These are phyloP conservation scores for Astrocystis sublimbata DNA, from an alignment of 495 filamentous ascomycete species.

Conservation along the genomic window DNA sequence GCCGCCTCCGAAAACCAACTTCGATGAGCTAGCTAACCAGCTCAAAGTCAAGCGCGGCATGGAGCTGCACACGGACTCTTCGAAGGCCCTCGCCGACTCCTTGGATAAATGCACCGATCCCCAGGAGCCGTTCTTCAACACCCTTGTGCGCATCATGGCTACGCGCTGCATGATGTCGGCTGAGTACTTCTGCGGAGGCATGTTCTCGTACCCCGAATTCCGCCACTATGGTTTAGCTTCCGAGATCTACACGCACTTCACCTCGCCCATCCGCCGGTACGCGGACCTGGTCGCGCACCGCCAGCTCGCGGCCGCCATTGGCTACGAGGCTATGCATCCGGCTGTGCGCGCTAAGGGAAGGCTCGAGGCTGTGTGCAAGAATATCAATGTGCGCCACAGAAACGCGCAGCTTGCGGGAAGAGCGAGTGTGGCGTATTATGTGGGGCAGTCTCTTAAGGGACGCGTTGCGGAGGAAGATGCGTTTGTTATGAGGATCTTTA, in stretches of 20 bases:
- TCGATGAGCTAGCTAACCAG: constrained; percentile 89
- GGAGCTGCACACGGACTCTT: constrained; percentile 77
- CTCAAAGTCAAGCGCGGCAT: constrained; percentile 80
- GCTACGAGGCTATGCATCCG: constrained; percentile 81
- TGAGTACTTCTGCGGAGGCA: constrained; percentile 95
- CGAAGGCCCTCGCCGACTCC: constrained; percentile 85
- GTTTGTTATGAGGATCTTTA: constrained; percentile 95
- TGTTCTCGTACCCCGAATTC: constrained; percentile 89
- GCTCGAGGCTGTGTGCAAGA: constrained; percentile 91
- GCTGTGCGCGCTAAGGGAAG: constrained; percentile 72
- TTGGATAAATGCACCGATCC: constrained; percentile 81
- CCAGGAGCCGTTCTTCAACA: constrained; percentile 96
- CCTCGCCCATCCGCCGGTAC: constrained; percentile 93
- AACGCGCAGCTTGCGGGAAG: constrained; percentile 95
- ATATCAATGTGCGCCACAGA: constrained; percentile 95
- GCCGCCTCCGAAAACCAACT: constrained; percentile 90
- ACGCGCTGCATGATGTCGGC: constrained; percentile 99
- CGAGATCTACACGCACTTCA: constrained; percentile 99
- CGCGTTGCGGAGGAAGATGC: constrained; percentile 81
- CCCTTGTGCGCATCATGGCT: constrained; percentile 91
- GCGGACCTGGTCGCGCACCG: constrained; percentile 92
- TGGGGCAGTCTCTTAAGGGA: constrained; percentile 91
- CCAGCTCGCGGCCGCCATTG: constrained; percentile 92
- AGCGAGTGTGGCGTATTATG: constrained; percentile 93
- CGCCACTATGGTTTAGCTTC: constrained; percentile 93